Evolutionary conservation across 768 basidiomycete genomes (phyloP).

Genomic region (Lactarius psammicola): DNA sequence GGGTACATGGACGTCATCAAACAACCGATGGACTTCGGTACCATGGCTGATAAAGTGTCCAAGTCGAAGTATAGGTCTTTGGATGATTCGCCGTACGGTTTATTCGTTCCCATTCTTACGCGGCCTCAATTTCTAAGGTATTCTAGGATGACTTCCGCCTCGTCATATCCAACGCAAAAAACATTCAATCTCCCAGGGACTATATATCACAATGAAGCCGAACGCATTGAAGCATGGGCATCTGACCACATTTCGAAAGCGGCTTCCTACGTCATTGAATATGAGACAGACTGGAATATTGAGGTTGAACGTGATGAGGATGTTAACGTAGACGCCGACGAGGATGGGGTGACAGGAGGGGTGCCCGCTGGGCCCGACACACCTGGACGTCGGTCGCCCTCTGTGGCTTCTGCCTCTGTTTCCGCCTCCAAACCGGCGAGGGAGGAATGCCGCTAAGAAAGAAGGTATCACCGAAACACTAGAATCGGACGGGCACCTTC

Average conservation of each 20-base stretch:
- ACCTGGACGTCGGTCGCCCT: conserved; percentile 34
- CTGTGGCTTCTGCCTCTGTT: conserved; percentile 27
- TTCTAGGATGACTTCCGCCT: conserved; percentile 56
- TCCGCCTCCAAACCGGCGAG: conserved; percentile 26
- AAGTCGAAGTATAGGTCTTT: conserved; percentile 74
- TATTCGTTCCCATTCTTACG: background rate
- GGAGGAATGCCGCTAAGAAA: conserved; percentile 43
- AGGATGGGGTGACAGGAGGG: conserved; percentile 32
- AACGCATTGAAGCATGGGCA: conserved; percentile 65
- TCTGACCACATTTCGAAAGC: conserved; percentile 73
- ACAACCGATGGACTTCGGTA: conserved; percentile 90
- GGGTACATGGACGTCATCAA: conserved; percentile 70
- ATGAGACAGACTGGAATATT: conserved; percentile 82
- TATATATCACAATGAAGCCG: conserved; percentile 74
- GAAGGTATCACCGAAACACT: conserved; percentile 48
- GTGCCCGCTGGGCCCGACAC: conserved; percentile 30
- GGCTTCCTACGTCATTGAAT: conserved; percentile 71
- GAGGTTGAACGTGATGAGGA: conserved; percentile 56
- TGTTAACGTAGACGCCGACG: conserved; percentile 45
- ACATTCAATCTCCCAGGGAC: conserved; percentile 72
- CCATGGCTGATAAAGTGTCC: conserved; percentile 76
- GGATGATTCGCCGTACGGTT: conserved; percentile 67
- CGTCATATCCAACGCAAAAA: conserved; percentile 71
- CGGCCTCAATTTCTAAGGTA: background rate
- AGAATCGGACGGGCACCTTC: conserved; percentile 68